These are phyloP conservation scores for Metarhizium anisopliae DNA, from an alignment of 2,329 filamentous ascomycete genomes.

Conservation along the genomic window DNA sequence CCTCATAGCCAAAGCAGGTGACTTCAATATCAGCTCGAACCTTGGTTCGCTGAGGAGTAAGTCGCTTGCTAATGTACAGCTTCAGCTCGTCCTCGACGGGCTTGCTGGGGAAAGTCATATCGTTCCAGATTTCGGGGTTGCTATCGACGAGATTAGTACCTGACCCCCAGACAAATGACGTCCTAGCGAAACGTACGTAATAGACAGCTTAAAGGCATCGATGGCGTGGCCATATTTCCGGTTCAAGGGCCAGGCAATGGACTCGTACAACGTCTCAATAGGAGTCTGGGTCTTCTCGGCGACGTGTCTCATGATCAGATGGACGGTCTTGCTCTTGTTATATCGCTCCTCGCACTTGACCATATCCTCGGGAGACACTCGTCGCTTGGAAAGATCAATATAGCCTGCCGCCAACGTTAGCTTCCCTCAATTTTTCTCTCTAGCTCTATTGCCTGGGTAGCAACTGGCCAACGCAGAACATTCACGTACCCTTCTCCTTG, in stretches of 20 bases:
- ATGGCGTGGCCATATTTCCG: slow-evolving; percentile 95
- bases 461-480: background rate
- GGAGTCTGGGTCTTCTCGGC: slow-evolving; percentile 92
- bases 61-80: slow-evolving; percentile 91
- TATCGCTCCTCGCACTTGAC: slow-evolving; percentile 98
- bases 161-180: background rate
- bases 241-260: slow-evolving; percentile 94
- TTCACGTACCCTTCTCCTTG: slow-evolving; percentile 80
- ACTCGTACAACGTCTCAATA: slow-evolving; percentile 92
- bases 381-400: slow-evolving; percentile 96
- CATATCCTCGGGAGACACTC: slow-evolving; percentile 95
- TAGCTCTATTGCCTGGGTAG: background rate
- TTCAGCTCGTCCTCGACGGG: slow-evolving; percentile 82
- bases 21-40: slow-evolving; percentile 97
- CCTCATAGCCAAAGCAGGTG: slow-evolving; percentile 91
- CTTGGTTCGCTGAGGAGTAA: slow-evolving; percentile 98
- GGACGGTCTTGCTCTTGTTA: slow-evolving; percentile 99
- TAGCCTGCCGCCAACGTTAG: slow-evolving; percentile 46
- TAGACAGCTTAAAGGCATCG: slow-evolving; percentile 97
- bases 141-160: slow-evolving; percentile 30
- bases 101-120: slow-evolving; percentile 80
- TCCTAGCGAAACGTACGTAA: slow-evolving; percentile 58
- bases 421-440: slow-evolving; percentile 16
- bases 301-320: slow-evolving; percentile 97
- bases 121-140: slow-evolving; percentile 93